phyloP scores from a whole-genome alignment of 805 yeast genomes.

The Ogataea ramenticola region DNA sequence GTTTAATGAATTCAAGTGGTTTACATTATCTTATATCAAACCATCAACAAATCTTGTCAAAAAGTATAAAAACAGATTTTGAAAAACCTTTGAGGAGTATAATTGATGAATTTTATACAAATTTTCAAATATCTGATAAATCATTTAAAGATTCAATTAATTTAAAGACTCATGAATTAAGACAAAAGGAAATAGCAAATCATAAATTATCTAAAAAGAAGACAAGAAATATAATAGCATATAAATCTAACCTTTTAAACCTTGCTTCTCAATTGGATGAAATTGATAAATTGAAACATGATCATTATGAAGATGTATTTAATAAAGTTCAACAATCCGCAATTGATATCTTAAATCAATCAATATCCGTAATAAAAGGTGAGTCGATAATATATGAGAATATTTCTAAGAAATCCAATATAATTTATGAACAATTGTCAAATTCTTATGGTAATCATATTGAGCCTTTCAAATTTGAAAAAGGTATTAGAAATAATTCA shows the following conservation, averaged over 20 bases:
- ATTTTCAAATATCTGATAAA: slow-evolving; percentile 40
- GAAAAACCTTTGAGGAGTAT: slow-evolving; percentile 43
- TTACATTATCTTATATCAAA: slow-evolving; percentile 69
- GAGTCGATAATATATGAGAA: slow-evolving; percentile 78
- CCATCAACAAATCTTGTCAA: slow-evolving; percentile 65
- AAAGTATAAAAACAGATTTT: slow-evolving; percentile 47
- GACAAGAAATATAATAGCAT: slow-evolving; percentile 58
- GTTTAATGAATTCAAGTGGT: slow-evolving; percentile 67
- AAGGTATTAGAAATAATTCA: background rate
- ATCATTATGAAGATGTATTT: slow-evolving; percentile 60
- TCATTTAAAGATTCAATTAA: slow-evolving; percentile 48
- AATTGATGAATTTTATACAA: slow-evolving; percentile 35
- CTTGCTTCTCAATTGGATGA: slow-evolving; percentile 73
- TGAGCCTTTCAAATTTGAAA: slow-evolving; percentile 10
- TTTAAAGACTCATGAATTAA: slow-evolving; percentile 42
- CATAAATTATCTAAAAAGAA: slow-evolving; percentile 49
- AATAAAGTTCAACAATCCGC: slow-evolving; percentile 59
- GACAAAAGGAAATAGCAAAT: slow-evolving; percentile 56
- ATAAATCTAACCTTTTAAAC: slow-evolving; percentile 58
- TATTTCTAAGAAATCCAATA: slow-evolving; percentile 63
- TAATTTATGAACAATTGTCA: background rate
- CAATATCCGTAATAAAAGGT: slow-evolving; percentile 65
- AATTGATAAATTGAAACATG: slow-evolving; percentile 67
- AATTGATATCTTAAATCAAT: slow-evolving; percentile 39
- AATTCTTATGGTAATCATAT: background rate